These are phyloP conservation scores for Lyophyllum shimeji DNA, from an alignment of 768 basidiomycete species.

Conservation along the genomic window DNA sequence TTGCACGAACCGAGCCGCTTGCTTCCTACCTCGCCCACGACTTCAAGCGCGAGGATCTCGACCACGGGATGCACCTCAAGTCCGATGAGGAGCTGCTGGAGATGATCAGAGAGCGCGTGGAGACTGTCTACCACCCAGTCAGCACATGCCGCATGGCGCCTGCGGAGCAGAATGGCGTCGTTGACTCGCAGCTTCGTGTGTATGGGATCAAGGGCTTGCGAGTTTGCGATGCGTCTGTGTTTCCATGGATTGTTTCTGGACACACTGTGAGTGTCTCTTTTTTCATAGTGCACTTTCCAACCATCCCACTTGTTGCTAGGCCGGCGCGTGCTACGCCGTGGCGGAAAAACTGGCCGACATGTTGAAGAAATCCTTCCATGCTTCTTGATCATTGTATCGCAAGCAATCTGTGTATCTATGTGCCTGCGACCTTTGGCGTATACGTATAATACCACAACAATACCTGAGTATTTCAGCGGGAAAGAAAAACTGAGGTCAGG, in stretches of 20 bases:
- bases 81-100: conserved; percentile 38
- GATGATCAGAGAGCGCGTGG: conserved; percentile 37
- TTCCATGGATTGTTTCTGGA: conserved; percentile 39
- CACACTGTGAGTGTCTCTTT: conserved; percentile 30
- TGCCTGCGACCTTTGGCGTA: no score
- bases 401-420: no score
- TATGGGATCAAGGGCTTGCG: conserved; percentile 43
- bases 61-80: conserved; percentile 32
- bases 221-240: conserved; percentile 42
- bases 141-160: conserved; percentile 48
- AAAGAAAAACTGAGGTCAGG: no score
- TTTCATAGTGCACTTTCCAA: not conserved
- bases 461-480: no score
- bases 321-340: conserved; percentile 17
- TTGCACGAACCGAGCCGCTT: conserved; percentile 36
- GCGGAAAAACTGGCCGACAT: conserved; percentile 16
- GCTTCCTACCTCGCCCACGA: conserved; percentile 28
- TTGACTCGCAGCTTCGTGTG: conserved; percentile 41
- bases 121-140: conserved; percentile 47
- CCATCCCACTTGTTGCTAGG: not conserved
- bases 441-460: no score
- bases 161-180: conserved; percentile 38
- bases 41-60: conserved; percentile 31
- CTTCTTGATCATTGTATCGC: no score
- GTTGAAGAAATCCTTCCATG: conserved; percentile 10